A percentile compares a stretch with the other conserved stretches of the same genome.
phyloP scores from a whole-genome alignment of 768 basidiomycete genomes.

The Naganishia friedmannii region DNA sequence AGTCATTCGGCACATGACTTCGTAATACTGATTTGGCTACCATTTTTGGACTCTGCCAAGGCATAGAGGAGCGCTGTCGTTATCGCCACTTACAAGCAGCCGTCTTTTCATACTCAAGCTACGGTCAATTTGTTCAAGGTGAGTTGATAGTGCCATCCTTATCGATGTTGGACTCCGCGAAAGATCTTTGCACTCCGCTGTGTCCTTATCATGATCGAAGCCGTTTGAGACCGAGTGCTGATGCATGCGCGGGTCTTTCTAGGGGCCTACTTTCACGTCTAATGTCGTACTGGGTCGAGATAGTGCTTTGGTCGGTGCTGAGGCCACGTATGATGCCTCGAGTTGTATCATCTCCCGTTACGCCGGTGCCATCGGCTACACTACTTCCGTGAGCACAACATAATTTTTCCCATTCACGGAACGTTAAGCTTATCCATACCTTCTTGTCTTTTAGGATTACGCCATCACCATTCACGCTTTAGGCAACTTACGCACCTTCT shows the following conservation, averaged over 20 bases:
- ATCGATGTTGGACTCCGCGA: no score
- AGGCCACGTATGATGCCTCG: conserved; percentile 94
- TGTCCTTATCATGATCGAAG: no score
- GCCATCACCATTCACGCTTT: conserved; percentile 90
- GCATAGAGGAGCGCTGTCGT: no score
- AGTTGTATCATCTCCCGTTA: conserved; percentile 89
- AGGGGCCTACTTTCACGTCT: conserved; percentile 97
- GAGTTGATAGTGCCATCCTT: no score
- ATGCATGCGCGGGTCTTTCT: conserved; percentile 24
- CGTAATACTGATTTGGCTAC: no score
- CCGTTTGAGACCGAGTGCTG: background rate
- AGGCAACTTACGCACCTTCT: conserved; percentile 87
- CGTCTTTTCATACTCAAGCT: no score
- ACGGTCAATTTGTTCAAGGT: no score
- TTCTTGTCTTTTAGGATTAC: conserved; percentile 54
- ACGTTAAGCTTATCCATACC: background rate
- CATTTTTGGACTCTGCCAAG: no score
- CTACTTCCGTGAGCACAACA: conserved; percentile 68
- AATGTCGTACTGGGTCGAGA: conserved; percentile 93
- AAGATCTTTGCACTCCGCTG: background rate
- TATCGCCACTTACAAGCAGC: no score
- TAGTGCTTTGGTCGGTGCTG: conserved; percentile 93
- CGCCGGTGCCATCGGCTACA: conserved; percentile 87
- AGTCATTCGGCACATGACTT: no score
- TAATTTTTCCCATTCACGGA: no score